Conservation (phyloP, 192 early-diverging fungal genomes). For the Coemansia sp. region DNA sequence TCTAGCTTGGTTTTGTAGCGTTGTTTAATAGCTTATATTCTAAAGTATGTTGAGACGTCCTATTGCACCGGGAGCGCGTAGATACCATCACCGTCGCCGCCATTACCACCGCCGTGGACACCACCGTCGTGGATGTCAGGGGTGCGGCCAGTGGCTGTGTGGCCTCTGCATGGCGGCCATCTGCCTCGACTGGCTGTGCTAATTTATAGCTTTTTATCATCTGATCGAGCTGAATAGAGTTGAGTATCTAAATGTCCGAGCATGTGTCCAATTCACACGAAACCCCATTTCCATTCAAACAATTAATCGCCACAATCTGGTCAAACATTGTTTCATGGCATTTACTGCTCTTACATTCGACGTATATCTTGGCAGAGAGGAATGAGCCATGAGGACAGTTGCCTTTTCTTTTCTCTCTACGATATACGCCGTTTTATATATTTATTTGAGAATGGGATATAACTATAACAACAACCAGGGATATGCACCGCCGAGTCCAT, state of each 20-base stretch:
- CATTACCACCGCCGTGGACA: constrained; percentile 2
- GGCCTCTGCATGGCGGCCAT: not conserved
- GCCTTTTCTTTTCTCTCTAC: not conserved
- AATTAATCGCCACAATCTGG: not conserved
- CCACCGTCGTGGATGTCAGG: not conserved
- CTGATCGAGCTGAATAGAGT: no score
- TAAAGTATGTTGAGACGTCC: not conserved
- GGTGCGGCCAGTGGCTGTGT: not conserved
- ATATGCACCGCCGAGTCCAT: constrained; percentile 11
- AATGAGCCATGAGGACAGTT: not conserved
- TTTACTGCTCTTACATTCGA: not conserved
- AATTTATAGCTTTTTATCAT: not conserved
- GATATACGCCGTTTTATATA: not conserved
- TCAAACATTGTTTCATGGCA: not conserved
- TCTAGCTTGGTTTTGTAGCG: not conserved
- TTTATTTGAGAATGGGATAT: constrained; percentile 6
- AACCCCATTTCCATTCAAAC: not conserved
- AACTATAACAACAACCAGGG: constrained; percentile 5
- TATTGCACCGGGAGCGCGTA: not conserved
- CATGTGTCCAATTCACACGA: constrained; percentile 1
- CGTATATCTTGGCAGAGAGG: not conserved
- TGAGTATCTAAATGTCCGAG: not conserved
- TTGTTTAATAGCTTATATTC: not conserved
- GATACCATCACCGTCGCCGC: constrained; percentile 1
- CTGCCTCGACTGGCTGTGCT: constrained; percentile 6